A percentile compares a stretch with the other conserved stretches of the same genome.
phyloP scores from a whole-genome alignment of 2,329 filamentous ascomycete genomes.

The Alternaria tenuissima region DNA sequence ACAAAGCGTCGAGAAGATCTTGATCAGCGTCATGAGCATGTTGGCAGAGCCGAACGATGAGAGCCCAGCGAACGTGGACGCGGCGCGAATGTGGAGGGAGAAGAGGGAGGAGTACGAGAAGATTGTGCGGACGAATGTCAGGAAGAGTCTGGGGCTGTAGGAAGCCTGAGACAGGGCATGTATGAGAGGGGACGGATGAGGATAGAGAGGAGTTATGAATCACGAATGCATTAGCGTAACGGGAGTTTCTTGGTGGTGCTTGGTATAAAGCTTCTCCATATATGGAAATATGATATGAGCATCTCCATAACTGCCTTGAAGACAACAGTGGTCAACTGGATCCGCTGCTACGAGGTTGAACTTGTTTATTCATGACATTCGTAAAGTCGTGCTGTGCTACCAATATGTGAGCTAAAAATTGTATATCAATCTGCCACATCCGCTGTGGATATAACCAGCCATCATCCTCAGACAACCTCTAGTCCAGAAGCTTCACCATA shows the following conservation, averaged over 20 bases:
- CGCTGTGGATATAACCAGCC: not conserved
- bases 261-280: not conserved
- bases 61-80: slow-evolving; percentile 93
- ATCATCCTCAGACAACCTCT: slow-evolving; percentile 48
- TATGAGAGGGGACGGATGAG: not conserved
- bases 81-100: slow-evolving; percentile 85
- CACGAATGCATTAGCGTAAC: slow-evolving; percentile 25
- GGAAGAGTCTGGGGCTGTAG: slow-evolving; percentile 49
- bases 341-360: not conserved
- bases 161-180: not conserved
- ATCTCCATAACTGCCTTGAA: not conserved
- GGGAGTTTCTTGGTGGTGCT: slow-evolving; percentile 10
- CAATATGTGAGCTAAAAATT: not conserved
- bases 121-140: slow-evolving; percentile 68
- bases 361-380: not conserved
- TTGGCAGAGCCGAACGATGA: slow-evolving; percentile 94
- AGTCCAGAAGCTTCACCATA: slow-evolving; percentile 64
- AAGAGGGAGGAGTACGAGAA: slow-evolving; percentile 81
- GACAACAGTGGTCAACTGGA: not conserved
- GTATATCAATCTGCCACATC: no score
- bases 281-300: not conserved
- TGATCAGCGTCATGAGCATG: slow-evolving; percentile 91
- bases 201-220: not conserved
- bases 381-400: not conserved
- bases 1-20: slow-evolving; percentile 92